Base-by-base conservation (phyloP, 2,329 filamentous ascomycete genomes). In the Diaporthe vaccinii region DNA sequence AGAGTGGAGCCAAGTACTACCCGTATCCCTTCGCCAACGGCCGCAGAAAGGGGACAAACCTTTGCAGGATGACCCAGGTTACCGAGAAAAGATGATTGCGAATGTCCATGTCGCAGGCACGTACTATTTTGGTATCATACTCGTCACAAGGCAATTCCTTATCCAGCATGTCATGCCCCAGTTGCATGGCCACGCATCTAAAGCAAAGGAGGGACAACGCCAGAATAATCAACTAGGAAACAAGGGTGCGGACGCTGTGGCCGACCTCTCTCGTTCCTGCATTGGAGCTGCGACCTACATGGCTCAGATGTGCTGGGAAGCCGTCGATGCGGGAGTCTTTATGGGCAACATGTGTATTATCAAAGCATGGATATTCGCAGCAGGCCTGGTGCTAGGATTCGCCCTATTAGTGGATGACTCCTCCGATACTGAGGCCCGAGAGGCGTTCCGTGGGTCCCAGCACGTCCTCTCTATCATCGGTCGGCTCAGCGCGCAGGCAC, bases 51-150 rank as follows among this genome's bases (percentile, higher is more conserved):
- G 55, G 6, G 46, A 65, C 28, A 12, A 12, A 8, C 17, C 46
- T 25, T 22, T 25, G 22, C 44, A 36, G n/a, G 28, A 72, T 12
- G 57, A 55, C 5, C 34, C 57, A 3, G 55, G 36, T 9, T 72
- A 76, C 14, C 62, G 74, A 39, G 71, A 76, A 41, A 73, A 49
- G 57, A 73, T 76, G 70, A 55, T 79, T 44, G 78, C 76, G 20
- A 76, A 75, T 9, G 71, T 79, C 7, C 78, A 79, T 51, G 74
- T 77, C 0, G 74, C 77, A 20, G 75, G 78, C n/a, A 73, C 76
- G 4, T 79, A 79, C 51, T 79, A 79, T 59, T 79, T 79, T 71
- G 78, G 76, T 36, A 77, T 79, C 25, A 78, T 77, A 4, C 74
- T 79, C 4, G 74, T 78, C 44, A 79, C 78, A 5, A 71, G 78